phyloP scores from a whole-genome alignment of 2,329 filamentous ascomycete genomes.

The Sporothrix phasma region DNA sequence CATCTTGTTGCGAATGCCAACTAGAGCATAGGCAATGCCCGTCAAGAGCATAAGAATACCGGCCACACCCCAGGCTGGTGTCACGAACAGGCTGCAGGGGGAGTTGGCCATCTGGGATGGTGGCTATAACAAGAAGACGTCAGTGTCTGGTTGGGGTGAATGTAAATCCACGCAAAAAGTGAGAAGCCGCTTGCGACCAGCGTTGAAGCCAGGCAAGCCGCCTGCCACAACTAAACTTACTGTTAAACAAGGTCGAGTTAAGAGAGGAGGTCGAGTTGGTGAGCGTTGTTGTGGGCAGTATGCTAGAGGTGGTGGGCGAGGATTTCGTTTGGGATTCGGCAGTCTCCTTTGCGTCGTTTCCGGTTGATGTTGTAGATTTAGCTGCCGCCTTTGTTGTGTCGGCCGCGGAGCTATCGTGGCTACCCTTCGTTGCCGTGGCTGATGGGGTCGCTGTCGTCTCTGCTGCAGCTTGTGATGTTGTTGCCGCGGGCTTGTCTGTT shows the following conservation, averaged over 20 bases:
- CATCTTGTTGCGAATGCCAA: constrained; percentile 75
- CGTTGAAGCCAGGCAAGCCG: neutral
- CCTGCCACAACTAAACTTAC: constrained; percentile 23
- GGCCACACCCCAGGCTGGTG: constrained; percentile 69
- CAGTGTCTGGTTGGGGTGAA: neutral
- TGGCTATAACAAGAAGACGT: constrained; percentile 26
- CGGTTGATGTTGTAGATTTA: neutral
- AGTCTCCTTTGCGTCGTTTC: neutral
- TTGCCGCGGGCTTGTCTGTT: neutral
- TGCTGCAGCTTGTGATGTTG: neutral
- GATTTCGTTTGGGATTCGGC: neutral
- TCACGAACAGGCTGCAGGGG: constrained; percentile 66
- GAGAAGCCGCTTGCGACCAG: constrained; percentile 15
- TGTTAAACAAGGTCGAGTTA: constrained; percentile 21
- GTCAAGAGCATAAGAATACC: constrained; percentile 66
- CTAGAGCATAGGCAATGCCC: constrained; percentile 60
- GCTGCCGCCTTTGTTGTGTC: neutral
- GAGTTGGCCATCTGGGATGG: constrained; percentile 44
- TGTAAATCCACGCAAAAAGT: neutral
- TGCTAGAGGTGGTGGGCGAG: neutral
- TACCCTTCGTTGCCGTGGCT: neutral
- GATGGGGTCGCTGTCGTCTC: neutral
- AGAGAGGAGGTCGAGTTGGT: constrained; percentile 11
- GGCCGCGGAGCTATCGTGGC: neutral
- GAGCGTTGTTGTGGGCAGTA: constrained; percentile 3